Evolutionary conservation across 2,329 filamentous ascomycete genomes (phyloP).

Genomic region (Aspergillus spinulosporus): DNA sequence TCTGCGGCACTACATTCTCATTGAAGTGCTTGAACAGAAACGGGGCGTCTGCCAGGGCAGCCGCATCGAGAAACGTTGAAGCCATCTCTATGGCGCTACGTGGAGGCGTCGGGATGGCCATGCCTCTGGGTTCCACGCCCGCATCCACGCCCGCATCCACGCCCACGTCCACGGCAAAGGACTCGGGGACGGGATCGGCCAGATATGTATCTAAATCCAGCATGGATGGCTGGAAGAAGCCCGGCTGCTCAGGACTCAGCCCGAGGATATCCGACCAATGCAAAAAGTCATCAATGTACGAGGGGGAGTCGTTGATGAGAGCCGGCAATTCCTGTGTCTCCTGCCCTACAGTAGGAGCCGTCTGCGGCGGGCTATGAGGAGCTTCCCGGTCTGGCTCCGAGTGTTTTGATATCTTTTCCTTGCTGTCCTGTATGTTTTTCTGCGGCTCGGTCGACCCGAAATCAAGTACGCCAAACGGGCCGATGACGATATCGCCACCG

Average conservation of each 20-base stretch:
- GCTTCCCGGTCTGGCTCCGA: neutral
- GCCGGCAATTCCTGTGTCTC: neutral
- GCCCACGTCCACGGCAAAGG: neutral
- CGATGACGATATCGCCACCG: constrained; percentile 28
- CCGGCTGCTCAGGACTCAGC: constrained; percentile 27
- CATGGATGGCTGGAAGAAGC: constrained; percentile 18
- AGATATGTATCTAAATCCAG: constrained; percentile 10
- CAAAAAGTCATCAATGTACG: constrained; percentile 32
- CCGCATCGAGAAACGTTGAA: constrained; percentile 5
- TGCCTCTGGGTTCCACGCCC: neutral
- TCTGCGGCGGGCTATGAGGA: constrained; percentile 1
- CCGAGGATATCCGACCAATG: constrained; percentile 38
- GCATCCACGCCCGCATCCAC: no score
- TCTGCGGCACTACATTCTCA: constrained; percentile 33
- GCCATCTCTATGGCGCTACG: neutral
- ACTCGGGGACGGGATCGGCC: neutral
- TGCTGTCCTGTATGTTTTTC: neutral
- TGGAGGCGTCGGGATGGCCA: constrained; percentile 12
- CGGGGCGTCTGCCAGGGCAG: constrained; percentile 26
- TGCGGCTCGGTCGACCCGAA: constrained; percentile 14
- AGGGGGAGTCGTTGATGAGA: constrained; percentile 22
- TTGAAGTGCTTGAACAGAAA: constrained; percentile 35
- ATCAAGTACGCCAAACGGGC: constrained; percentile 34
- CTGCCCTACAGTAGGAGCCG: neutral
- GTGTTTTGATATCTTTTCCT: neutral